Conservation (phyloP, 305 asterid species). For the Plantago coronopus region DNA sequence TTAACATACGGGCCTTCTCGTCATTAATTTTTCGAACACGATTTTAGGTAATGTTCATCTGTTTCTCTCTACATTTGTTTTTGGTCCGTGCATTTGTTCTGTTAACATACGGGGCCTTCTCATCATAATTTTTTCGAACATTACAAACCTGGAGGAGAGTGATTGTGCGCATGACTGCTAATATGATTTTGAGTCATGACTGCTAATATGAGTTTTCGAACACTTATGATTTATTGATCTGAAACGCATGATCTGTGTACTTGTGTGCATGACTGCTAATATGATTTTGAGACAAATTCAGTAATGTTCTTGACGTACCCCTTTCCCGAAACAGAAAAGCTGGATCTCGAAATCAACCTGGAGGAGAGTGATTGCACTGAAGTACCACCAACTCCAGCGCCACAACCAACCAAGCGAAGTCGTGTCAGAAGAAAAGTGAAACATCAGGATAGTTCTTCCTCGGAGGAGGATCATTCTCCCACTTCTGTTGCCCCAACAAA, state of each 20-base stretch:
- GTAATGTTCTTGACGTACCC: neutral
- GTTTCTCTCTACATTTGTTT: too few species aligned
- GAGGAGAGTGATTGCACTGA: constrained; percentile 39
- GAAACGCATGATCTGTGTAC: neutral
- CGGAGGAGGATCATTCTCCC: constrained; percentile 59
- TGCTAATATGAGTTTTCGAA: too few species aligned
- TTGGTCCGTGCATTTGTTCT: too few species aligned
- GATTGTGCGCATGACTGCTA: too few species aligned
- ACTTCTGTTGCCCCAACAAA: constrained; percentile 51
- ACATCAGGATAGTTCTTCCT: constrained; percentile 45
- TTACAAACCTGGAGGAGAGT: neutral
- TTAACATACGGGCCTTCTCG: neutral
- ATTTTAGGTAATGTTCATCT: too few species aligned
- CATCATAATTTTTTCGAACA: neutral
- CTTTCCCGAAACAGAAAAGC: constrained; percentile 35
- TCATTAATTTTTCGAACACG: neutral
- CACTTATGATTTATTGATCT: neutral
- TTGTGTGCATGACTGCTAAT: too few species aligned
- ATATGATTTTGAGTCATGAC: too few species aligned
- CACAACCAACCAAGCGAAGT: constrained; percentile 44
- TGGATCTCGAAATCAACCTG: constrained; percentile 48
- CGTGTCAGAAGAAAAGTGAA: constrained; percentile 59
- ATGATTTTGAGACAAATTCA: too few species aligned
- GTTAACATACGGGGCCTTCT: neutral
- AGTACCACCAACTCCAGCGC: constrained; percentile 65